A percentile compares a stretch with the other conserved stretches of the same genome.
Evolutionary conservation across 2,329 filamentous ascomycete genomes (phyloP).

Genomic region (Pseudofabraea citricarpa): DNA sequence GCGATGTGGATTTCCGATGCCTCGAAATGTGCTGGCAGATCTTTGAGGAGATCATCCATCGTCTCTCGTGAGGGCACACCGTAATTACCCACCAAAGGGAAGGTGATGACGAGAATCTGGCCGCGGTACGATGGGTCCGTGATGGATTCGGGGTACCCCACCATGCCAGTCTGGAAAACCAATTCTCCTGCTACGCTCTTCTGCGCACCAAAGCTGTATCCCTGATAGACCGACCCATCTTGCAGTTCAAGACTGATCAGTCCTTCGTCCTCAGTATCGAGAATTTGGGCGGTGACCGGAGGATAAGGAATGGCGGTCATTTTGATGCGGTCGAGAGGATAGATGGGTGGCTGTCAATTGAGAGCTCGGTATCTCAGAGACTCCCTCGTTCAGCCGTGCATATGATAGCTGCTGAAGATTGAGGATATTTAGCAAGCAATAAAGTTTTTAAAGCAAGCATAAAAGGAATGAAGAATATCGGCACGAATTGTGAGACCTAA

Average conservation of each 20-base stretch:
- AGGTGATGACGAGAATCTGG: constrained; percentile 97
- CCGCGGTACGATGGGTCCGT: constrained; percentile 85
- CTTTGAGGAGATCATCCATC: constrained; percentile 77
- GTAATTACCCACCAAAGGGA: constrained; percentile 97
- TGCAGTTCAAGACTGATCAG: constrained; percentile 86
- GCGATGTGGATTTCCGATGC: constrained; percentile 89
- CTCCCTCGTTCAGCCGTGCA: too few species aligned
- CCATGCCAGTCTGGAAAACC: constrained; percentile 99
- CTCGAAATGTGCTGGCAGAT: constrained; percentile 90
- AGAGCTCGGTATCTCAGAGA: too few species aligned
- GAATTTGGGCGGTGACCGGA: constrained; percentile 18
- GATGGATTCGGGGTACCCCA: constrained; percentile 94
- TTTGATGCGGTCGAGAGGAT: too few species aligned
- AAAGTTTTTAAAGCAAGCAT: too few species aligned
- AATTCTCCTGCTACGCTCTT: constrained; percentile 95
- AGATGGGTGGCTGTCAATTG: neutral
- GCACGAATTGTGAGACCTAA: too few species aligned
- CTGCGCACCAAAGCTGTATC: constrained; percentile 92
- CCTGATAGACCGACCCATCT: constrained; percentile 87
- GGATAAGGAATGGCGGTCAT: constrained; percentile 15
- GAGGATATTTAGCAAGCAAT: too few species aligned
- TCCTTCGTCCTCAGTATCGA: constrained; percentile 41
- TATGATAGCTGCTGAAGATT: too few species aligned
- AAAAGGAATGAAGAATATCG: too few species aligned
- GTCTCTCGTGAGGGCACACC: constrained; percentile 86